Conservation (phyloP, 2,329 filamentous ascomycete genomes). For the Colletotrichum theobromicola region DNA sequence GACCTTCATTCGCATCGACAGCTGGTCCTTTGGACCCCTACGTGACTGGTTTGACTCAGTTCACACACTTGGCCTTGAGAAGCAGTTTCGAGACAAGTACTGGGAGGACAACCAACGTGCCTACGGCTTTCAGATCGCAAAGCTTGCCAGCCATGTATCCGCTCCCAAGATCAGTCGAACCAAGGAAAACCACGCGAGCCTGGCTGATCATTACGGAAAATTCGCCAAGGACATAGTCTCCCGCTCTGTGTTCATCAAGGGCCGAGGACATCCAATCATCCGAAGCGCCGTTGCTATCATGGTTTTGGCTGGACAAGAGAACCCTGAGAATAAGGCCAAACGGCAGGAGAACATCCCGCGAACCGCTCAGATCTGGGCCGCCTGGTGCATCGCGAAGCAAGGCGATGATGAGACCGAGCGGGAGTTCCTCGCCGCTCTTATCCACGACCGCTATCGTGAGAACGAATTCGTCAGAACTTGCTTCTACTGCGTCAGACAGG, state of each 20-base stretch:
- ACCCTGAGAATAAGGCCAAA: neutral
- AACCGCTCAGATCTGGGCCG: neutral
- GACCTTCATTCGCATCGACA: constrained; percentile 6
- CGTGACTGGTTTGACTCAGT: constrained; percentile 9
- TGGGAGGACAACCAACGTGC: constrained; percentile 1
- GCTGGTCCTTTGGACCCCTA: neutral
- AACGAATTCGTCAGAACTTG: neutral
- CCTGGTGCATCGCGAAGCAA: constrained; percentile 7
- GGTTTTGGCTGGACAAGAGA: neutral
- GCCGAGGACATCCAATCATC: neutral
- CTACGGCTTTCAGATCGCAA: neutral
- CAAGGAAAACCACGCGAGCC: neutral
- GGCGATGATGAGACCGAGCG: neutral
- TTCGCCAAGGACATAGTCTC: neutral
- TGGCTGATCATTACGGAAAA: neutral
- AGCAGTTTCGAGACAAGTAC: neutral
- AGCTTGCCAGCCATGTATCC: neutral
- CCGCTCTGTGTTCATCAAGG: constrained; percentile 1
- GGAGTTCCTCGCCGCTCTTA: neutral
- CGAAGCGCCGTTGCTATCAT: constrained; percentile 16
- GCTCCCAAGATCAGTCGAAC: neutral
- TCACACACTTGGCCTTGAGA: neutral
- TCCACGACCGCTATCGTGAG: neutral
- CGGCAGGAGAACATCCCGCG: neutral
- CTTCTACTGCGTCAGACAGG: neutral